A percentile compares a stretch with the other conserved stretches of the same genome.
These are phyloP conservation scores for Pythium apleroticum DNA, from an alignment of 352 stramenopile species.

Conservation along the genomic window DNA sequence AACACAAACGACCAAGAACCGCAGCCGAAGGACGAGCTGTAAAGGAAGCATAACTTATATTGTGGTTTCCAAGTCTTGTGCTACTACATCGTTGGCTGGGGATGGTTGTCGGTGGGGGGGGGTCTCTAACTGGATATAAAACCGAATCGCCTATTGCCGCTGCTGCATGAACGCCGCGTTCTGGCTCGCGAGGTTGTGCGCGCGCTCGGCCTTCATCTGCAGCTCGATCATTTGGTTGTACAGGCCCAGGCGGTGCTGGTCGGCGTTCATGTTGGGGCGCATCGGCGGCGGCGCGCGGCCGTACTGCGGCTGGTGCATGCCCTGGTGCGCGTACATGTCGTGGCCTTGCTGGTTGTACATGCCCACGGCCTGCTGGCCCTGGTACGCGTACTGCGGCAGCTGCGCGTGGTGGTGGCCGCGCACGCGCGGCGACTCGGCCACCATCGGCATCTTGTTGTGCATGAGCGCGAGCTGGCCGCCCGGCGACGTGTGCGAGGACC, in stretches of 20 bases:
- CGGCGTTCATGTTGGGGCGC: constrained; percentile 25
- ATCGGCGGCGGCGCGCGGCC: constrained; percentile 34
- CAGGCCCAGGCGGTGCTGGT: constrained; percentile 47
- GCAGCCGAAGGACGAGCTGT: background rate
- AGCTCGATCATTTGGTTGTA: constrained; percentile 83
- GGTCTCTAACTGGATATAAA: background rate
- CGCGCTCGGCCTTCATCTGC: constrained; percentile 60
- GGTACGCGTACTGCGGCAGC: constrained; percentile 20
- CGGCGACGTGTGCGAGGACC: constrained; percentile 19
- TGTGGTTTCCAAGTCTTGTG: constrained; percentile 4
- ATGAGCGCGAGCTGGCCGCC: constrained; percentile 25
- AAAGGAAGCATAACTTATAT: constrained; percentile 11
- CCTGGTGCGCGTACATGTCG: background rate
- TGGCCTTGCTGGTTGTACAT: background rate
- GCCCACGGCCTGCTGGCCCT: constrained; percentile 14
- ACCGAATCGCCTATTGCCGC: constrained; percentile 11
- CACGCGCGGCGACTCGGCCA: constrained; percentile 31
- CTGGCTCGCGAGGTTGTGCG: constrained; percentile 74
- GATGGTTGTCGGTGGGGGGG: background rate
- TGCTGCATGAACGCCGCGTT: constrained; percentile 61
- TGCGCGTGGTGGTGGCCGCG: constrained; percentile 15
- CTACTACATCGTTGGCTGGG: constrained; percentile 2
- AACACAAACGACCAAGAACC: background rate
- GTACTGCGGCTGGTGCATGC: background rate
- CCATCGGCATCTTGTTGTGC: constrained; percentile 48